These are phyloP conservation scores for Casuarina cunninghamiana DNA, from an alignment of 306 rosid genomes.

Conservation along the genomic window DNA sequence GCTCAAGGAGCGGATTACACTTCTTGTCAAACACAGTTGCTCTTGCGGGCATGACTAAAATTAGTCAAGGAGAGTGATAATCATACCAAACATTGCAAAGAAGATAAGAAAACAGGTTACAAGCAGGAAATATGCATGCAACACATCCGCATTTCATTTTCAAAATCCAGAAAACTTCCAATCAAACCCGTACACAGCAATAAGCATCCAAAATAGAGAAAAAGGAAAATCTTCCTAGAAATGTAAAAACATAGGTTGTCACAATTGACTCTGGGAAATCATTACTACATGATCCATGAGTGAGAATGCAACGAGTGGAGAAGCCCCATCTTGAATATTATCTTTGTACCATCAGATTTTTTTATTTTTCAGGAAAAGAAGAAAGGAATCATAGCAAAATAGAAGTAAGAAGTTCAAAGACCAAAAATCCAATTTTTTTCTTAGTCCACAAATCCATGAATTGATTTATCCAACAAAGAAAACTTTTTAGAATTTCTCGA, in stretches of 20 bases:
- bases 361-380: not conserved
- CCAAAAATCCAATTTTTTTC: not conserved
- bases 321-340: not conserved
- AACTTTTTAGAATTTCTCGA: not conserved
- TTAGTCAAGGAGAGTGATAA: slow-evolving; percentile 50
- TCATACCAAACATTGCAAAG: slow-evolving; percentile 16
- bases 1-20: slow-evolving; percentile 93
- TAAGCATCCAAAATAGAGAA: slow-evolving; percentile 19
- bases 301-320: slow-evolving; percentile 1
- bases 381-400: not conserved
- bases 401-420: not conserved
- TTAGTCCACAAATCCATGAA: not conserved
- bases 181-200: slow-evolving; percentile 1
- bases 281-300: not conserved
- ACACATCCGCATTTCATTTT: slow-evolving; percentile 16
- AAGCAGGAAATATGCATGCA: slow-evolving; percentile 13
- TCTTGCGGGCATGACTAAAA: slow-evolving; percentile 86
- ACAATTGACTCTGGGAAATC: not conserved
- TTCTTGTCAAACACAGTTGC: slow-evolving; percentile 93
- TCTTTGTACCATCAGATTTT: not conserved
- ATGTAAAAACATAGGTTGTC: not conserved
- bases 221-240: not conserved
- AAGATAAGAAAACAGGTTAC: slow-evolving; percentile 3
- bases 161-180: not conserved
- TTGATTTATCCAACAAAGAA: not conserved